These are phyloP conservation scores for Trametes gibbosa DNA, from an alignment of 768 basidiomycete genomes.

Conservation along the genomic window DNA sequence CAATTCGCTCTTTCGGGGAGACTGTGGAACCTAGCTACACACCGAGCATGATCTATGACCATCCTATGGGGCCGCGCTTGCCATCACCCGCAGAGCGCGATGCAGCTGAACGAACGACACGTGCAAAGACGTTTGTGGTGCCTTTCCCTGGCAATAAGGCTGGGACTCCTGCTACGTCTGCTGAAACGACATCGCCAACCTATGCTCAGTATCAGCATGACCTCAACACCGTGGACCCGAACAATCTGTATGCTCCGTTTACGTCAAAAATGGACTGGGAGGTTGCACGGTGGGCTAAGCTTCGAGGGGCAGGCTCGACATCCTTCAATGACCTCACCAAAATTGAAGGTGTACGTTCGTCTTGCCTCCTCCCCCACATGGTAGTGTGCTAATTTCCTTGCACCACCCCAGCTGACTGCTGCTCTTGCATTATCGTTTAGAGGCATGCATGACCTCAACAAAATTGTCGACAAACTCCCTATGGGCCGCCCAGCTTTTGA, in stretches of 20 bases:
- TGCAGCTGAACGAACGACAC: no score
- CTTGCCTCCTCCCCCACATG: not conserved
- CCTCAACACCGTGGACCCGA: no score
- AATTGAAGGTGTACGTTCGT: constrained; percentile 34
- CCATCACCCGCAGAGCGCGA: no score
- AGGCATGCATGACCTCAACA: constrained; percentile 29
- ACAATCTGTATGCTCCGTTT: constrained; percentile 32
- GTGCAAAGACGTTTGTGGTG: not conserved
- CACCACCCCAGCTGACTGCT: not conserved
- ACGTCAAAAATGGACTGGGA: constrained; percentile 37
- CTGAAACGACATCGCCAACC: no score
- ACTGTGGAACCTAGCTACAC: no score
- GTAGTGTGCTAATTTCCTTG: not conserved
- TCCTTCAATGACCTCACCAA: constrained; percentile 36
- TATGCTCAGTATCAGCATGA: no score
- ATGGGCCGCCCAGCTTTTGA: constrained; percentile 24
- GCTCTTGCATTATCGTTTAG: constrained; percentile 26
- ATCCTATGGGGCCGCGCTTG: no score
- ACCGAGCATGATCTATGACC: no score
- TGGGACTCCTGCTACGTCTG: no score
- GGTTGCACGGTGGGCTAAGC: constrained; percentile 41
- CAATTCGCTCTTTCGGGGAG: no score
- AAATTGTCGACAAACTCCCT: constrained; percentile 31
- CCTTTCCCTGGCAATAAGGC: not conserved
- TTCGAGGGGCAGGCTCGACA: constrained; percentile 34